Conservation (phyloP, 768 basidiomycete species). For the Mrakia gelida region DNA sequence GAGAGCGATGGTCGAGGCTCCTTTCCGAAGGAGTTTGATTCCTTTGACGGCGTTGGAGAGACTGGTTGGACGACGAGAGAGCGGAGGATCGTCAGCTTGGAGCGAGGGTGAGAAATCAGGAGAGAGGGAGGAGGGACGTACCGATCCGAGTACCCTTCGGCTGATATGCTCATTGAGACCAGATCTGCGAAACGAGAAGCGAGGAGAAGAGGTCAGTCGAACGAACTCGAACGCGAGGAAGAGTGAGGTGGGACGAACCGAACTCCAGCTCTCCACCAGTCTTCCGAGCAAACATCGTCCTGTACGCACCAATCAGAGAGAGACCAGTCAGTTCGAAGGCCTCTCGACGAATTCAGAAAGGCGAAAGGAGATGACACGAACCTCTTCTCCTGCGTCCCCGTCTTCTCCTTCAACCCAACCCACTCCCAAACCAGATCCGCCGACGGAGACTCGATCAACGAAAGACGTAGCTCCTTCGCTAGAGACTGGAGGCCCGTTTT, state of each 20-base stretch:
- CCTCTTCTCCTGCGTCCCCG: conserved; percentile 3
- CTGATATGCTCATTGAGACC: conserved; percentile 7
- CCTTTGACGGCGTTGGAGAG: neutral
- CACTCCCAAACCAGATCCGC: conserved; percentile 18
- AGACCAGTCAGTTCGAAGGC: too few species aligned
- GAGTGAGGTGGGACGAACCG: neutral
- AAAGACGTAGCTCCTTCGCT: conserved; percentile 17
- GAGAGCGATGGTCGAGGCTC: neutral
- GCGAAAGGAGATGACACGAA: neutral
- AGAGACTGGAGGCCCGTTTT: neutral
- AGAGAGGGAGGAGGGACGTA: neutral
- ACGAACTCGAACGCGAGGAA: too few species aligned
- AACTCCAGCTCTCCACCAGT: conserved; percentile 17
- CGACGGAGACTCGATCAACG: neutral
- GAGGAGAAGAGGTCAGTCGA: too few species aligned
- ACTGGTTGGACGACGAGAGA: neutral
- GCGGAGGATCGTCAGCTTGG: neutral
- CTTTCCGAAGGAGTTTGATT: neutral
- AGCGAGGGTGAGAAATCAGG: neutral
- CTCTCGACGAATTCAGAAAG: too few species aligned
- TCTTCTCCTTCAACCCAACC: conserved; percentile 7
- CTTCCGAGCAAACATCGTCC: conserved; percentile 3
- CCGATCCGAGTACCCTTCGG: neutral
- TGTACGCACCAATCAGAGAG: neutral
- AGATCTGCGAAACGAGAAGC: neutral